Base-by-base conservation (phyloP, 2,329 filamentous ascomycete species). In the Colletotrichum phormii region DNA sequence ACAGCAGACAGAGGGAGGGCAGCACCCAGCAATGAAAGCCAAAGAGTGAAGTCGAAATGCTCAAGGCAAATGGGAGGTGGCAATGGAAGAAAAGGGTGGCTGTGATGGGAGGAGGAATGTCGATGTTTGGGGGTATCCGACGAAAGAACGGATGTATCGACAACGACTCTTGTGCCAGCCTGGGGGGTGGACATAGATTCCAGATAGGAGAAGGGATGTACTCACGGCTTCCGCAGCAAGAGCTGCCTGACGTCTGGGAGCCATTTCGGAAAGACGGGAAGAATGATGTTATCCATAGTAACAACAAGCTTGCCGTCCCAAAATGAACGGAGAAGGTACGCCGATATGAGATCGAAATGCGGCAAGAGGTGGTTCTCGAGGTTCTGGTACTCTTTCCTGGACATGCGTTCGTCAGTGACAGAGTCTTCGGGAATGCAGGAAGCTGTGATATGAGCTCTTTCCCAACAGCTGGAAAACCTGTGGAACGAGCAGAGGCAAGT, bases 171-270 rank as follows among this genome's bases (percentile, higher is more conserved):
- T 33, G 24, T 22, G 33, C 26, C 18, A 61, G 9, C n/a, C 35
- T 7, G 35, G 8, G 5, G 54, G 7, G 15, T 57, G 53, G 9
- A 5, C 9, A 42, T 31, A 22, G 42, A 33, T 24, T 37, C 22
- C n/a, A n/a, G 35, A 26, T 13, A 61, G 35, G 15, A 46, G 15
- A 31, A 46, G 49, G 29, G 11, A n/a, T 24, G 33, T 29, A 71
- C 71, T 73, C 35, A 73, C 71, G 31, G 67, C 71, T 35, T 69
- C 33, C 1, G 71, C 71, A 65, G 71, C 67, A 71, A 73, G 66
- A 51, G 71, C 71, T 49, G 71, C 71, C 57, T 65, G 66, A 49
- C 71, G 60, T 57, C 55, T 60, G 11, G 71, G 71, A 9, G 67
- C 71, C 71, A 73, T 73, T 49, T 24, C 51, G 71, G 57, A 70